Evolutionary conservation across 169 alveolate genomes (phyloP).

Genomic region (Babesia divergens): DNA sequence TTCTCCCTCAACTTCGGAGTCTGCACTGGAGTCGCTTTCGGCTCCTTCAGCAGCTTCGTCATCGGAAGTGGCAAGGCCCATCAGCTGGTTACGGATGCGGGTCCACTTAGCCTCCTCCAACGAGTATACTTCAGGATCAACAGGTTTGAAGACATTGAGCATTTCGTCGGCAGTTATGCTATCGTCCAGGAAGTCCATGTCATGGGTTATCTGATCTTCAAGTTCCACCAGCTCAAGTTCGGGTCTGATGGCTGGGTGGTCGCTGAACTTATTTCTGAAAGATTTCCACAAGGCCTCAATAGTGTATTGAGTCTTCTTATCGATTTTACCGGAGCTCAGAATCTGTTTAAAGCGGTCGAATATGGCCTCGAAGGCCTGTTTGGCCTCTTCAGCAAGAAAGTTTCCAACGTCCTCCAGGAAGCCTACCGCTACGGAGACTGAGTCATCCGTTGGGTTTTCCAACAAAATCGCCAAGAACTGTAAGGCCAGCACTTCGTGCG

Average conservation of each 20-base stretch:
- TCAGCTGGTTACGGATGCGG: constrained; percentile 85
- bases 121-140: constrained; percentile 86
- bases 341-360: constrained; percentile 94
- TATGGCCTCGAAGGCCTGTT: constrained; percentile 90
- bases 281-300: constrained; percentile 93
- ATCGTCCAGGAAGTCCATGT: constrained; percentile 89
- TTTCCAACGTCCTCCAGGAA: constrained; percentile 92
- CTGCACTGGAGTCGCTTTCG: constrained; percentile 68
- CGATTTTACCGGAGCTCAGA: constrained; percentile 92
- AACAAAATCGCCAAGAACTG: constrained; percentile 90
- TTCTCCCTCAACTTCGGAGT: constrained; percentile 78
- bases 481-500: constrained; percentile 91
- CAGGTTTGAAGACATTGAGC: constrained; percentile 87
- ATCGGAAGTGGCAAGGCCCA: constrained; percentile 77
- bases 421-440: constrained; percentile 93
- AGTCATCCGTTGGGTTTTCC: constrained; percentile 95
- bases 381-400: constrained; percentile 88
- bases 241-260: constrained; percentile 80
- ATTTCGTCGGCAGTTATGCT: constrained; percentile 90
- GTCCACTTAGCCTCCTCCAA: constrained; percentile 90
- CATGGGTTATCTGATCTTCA: constrained; percentile 95
- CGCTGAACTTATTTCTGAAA: constrained; percentile 88
- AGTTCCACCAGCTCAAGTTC: constrained; percentile 95
- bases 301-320: constrained; percentile 93
- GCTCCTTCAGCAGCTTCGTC: constrained; percentile 63